phyloP scores from a whole-genome alignment of 129 eudicot species.

The Centaurea solstitialis region DNA sequence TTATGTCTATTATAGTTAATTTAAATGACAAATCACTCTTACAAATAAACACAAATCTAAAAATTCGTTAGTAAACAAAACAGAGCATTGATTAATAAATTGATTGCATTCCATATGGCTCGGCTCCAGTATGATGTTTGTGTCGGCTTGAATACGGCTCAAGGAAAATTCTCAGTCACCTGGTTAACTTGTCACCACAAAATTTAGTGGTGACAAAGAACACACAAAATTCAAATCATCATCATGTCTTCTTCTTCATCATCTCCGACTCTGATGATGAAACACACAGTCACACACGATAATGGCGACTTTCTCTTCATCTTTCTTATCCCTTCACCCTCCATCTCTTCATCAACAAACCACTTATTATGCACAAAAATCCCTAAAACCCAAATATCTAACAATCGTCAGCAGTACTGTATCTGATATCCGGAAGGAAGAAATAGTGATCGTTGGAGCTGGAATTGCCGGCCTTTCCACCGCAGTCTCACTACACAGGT shows the following conservation, averaged over 20 bases:
- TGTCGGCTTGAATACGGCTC: not conserved
- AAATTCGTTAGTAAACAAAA: no score
- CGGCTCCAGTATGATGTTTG: not conserved
- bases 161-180: not conserved
- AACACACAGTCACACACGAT: not conserved
- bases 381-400: conserved; percentile 22
- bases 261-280: not conserved
- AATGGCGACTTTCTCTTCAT: conserved; percentile 28
- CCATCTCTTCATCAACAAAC: not conserved
- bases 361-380: not conserved
- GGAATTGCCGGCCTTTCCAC: conserved; percentile 95
- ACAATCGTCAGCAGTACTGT: conserved; percentile 21
- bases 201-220: conserved; percentile 19
- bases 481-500: conserved; percentile 86
- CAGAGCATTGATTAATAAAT: no score
- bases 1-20: no score
- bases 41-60: no score
- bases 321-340: not conserved
- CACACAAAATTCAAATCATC: not conserved
- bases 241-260: not conserved
- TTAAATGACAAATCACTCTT: no score
- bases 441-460: conserved; percentile 80
- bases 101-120: no score
- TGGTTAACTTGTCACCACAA: conserved; percentile 22
- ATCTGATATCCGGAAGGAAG: conserved; percentile 46